Conservation (phyloP, 116 monocot species). For the Dioscorea cayenensis region DNA sequence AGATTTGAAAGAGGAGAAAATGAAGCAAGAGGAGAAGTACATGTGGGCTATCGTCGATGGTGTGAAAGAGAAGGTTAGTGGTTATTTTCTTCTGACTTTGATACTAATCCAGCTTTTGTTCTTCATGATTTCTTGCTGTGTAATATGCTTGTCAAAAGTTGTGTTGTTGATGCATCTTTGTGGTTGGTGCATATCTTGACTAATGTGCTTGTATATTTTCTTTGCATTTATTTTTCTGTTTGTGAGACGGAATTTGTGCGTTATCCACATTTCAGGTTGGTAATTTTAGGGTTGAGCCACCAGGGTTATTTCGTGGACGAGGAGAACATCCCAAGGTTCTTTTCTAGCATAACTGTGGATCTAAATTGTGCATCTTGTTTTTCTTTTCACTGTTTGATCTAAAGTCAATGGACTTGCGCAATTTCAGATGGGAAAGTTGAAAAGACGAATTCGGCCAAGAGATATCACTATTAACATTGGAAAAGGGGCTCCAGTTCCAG, state of each 20-base stretch:
- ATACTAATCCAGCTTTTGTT: not conserved
- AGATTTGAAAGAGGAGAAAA: constrained; percentile 78
- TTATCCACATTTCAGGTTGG: constrained; percentile 60
- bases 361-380: not conserved
- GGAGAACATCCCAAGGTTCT: constrained; percentile 99
- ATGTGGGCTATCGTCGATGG: constrained; percentile 99
- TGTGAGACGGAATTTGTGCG: not conserved
- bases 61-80: constrained; percentile 91
- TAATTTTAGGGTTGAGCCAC: constrained; percentile 99
- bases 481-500: constrained; percentile 71
- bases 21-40: constrained; percentile 94
- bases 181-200: too few species aligned
- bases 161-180: too few species aligned
- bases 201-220: too few species aligned
- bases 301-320: constrained; percentile 96
- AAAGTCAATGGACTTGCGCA: not conserved
- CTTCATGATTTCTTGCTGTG: not conserved
- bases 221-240: not conserved
- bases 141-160: not conserved
- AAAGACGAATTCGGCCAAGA: constrained; percentile 72
- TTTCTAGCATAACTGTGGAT: not conserved
- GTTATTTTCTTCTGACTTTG: not conserved
- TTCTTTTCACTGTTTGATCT: not conserved
- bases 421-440: constrained; percentile 91
- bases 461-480: constrained; percentile 99